A percentile compares a stretch with the other conserved stretches of the same genome.
Conservation (phyloP, 1,139 yeast species). For the Pichia sp. region DNA sequence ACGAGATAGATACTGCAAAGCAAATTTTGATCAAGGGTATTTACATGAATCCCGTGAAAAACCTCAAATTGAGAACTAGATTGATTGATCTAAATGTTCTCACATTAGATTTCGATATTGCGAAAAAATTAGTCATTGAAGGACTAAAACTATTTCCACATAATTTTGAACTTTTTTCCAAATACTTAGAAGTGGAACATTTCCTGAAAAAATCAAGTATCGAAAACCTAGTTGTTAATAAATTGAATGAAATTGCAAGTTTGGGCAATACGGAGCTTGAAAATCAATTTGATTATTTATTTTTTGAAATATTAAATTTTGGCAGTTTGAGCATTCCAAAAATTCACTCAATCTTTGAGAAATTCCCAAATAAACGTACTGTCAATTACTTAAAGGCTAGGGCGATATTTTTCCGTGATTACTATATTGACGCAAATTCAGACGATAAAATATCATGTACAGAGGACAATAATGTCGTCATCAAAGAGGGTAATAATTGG, state of each 20-base stretch:
- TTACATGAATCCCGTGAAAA: slow-evolving; percentile 20
- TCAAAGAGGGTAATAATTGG: slow-evolving; percentile 2
- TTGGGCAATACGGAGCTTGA: slow-evolving; percentile 11
- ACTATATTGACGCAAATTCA: not conserved
- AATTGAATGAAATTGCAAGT: slow-evolving; percentile 5
- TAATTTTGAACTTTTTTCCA: slow-evolving; percentile 31
- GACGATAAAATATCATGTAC: not conserved
- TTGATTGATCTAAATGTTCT: slow-evolving; percentile 35
- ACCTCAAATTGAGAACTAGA: slow-evolving; percentile 28
- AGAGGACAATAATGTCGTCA: not conserved
- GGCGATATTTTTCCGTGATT: not conserved
- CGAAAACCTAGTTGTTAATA: slow-evolving; percentile 5
- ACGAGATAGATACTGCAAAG: slow-evolving; percentile 30
- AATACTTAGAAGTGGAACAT: slow-evolving; percentile 33
- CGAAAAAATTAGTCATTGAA: slow-evolving; percentile 29
- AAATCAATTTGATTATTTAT: slow-evolving; percentile 21
- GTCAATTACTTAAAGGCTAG: slow-evolving; percentile 8
- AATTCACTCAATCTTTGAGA: slow-evolving; percentile 6
- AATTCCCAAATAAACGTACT: slow-evolving; percentile 5
- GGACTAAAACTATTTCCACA: slow-evolving; percentile 27
- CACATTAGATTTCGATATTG: slow-evolving; percentile 28
- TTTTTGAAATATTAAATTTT: slow-evolving; percentile 18
- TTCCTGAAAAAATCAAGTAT: slow-evolving; percentile 9
- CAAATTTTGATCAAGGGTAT: slow-evolving; percentile 30
- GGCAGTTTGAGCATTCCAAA: slow-evolving; percentile 5